Evolutionary conservation across 2,329 filamentous ascomycete species (phyloP), one percentile per base, ranked within the genome.

Genomic region (Bertia moriformis): DNA sequence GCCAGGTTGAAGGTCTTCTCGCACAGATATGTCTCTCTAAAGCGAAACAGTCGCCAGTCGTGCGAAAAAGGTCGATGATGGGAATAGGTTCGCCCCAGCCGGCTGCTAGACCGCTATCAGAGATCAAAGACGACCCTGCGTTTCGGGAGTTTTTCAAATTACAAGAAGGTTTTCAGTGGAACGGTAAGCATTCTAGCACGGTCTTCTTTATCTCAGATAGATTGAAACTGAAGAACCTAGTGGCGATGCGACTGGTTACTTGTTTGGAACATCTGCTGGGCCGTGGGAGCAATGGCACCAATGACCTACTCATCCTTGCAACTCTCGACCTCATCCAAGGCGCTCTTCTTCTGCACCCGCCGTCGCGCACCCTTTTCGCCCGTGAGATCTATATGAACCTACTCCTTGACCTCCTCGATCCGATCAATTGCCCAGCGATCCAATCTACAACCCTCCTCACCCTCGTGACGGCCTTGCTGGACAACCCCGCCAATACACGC

Each of bases 141-240:
- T 96, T 95, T 55, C 70, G 85, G 47, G 87, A 95, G 59, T 96
- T 96, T 65, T 95, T 94, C 66, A 86, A 93, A 57, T 59, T 96
- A 47, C 91, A 98, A 58, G 88, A 96, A 53, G 85, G 88, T 2
- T 98, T 98, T 55, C 85, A 96, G 63, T 96, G 87, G 83, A 98
- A 98, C 62, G 22, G 22, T 27, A 27, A 27, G 22, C 7, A 10
- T 27, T 7, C 22, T 27, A 27, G n/a, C 22, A 27, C n/a, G 22
- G n/a, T n/a, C n/a, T n/a, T n/a, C n/a, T n/a, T n/a, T n/a, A n/a
- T n/a, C n/a, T n/a, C n/a, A n/a, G n/a, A n/a, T n/a, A n/a, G n/a
- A n/a, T n/a, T n/a, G n/a, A n/a, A n/a, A n/a, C n/a, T n/a, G n/a
- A n/a, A n/a, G n/a, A 27, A 27, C 22, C 22, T 27, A 27, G 85